Conservation (phyloP, 2,329 filamentous ascomycete species). For the Fusarium duplospermum region DNA sequence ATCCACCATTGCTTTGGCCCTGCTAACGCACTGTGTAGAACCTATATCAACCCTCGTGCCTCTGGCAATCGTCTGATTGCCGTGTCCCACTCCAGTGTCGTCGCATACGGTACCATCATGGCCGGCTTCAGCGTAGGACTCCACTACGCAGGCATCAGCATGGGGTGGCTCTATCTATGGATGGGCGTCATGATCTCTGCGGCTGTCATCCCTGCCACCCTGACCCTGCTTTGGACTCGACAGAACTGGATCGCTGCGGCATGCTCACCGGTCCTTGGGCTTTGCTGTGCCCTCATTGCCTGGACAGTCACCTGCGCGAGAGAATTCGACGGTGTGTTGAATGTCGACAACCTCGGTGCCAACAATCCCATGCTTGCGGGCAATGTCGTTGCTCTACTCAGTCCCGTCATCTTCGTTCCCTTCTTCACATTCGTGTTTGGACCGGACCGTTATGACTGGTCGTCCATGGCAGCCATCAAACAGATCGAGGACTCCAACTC, state of each 20-base stretch:
- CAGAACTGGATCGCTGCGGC: constrained; percentile 81
- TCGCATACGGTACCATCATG: constrained; percentile 79
- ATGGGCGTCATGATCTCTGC: constrained; percentile 93
- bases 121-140: constrained; percentile 82
- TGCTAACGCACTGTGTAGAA: neutral
- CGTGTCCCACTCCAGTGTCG: constrained; percentile 80
- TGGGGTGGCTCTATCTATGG: constrained; percentile 89
- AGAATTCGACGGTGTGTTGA: constrained; percentile 74
- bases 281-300: constrained; percentile 73
- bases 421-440: constrained; percentile 73
- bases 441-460: constrained; percentile 84
- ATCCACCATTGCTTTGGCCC: fast-evolving
- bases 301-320: constrained; percentile 79
- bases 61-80: constrained; percentile 82
- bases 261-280: constrained; percentile 74
- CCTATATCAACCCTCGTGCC: constrained; percentile 76
- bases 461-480: constrained; percentile 83
- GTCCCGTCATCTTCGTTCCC: constrained; percentile 79
- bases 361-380: constrained; percentile 91
- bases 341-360: constrained; percentile 79
- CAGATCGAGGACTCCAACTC: constrained; percentile 74
- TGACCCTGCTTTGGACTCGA: constrained; percentile 83
- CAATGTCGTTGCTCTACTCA: constrained; percentile 84
- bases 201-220: constrained; percentile 83
- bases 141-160: constrained; percentile 79